A percentile compares a stretch with the other conserved stretches of the same genome.
Conservation (phyloP, 2,329 filamentous ascomycete genomes). For the Sporothrix phasma region DNA sequence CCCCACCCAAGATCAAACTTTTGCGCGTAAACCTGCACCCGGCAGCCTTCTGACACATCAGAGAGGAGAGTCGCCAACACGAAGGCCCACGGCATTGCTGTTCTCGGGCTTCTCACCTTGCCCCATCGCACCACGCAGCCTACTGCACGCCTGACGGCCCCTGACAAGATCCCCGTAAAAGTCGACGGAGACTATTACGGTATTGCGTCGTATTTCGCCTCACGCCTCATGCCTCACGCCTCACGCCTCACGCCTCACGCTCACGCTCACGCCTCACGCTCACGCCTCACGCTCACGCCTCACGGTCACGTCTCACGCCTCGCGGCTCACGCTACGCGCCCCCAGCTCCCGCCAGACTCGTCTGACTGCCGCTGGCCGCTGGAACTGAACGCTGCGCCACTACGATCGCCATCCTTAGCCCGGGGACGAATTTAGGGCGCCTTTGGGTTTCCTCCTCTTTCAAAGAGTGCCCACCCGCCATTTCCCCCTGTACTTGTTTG, state of each 20-base stretch:
- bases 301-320: background rate
- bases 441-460: background rate
- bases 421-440: slow-evolving; percentile 5
- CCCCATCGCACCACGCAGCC: background rate
- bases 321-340: background rate
- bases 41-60: background rate
- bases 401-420: slow-evolving; percentile 10
- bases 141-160: background rate
- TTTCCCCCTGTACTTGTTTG: background rate
- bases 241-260: too few relatives aligned
- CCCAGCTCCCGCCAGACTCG: background rate
- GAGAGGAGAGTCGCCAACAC: background rate
- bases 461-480: background rate
- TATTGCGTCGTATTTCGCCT: background rate
- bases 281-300: too few relatives aligned
- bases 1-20: background rate
- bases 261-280: too few relatives aligned
- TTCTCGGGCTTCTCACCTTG: background rate
- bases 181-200: background rate
- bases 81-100: background rate
- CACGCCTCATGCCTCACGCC: background rate
- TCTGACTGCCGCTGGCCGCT: background rate
- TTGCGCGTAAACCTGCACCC: background rate
- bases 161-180: background rate
- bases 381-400: slow-evolving; percentile 10